phyloP scores from a whole-genome alignment of 257 asterid species.

The Cinchona pubescens region DNA sequence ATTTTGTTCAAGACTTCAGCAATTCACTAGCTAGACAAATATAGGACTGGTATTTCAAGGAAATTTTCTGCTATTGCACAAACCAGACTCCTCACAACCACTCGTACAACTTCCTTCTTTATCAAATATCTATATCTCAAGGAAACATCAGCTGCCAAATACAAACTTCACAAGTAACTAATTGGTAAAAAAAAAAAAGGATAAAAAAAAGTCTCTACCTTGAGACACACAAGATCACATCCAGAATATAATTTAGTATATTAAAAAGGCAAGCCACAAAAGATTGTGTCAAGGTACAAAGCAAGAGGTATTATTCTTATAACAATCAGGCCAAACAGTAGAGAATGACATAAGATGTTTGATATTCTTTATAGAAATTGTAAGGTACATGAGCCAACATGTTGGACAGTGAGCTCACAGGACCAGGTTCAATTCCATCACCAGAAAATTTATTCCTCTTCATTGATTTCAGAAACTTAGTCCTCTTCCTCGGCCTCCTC shows the following conservation, averaged over 20 bases:
- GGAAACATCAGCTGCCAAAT: background rate
- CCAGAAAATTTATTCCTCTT: slow-evolving; percentile 7
- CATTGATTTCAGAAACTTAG: slow-evolving; percentile 19
- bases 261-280: background rate
- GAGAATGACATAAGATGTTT: background rate
- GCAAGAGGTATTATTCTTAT: background rate
- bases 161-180: background rate
- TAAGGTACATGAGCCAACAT: background rate
- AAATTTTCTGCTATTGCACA: background rate
- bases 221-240: background rate
- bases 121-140: background rate
- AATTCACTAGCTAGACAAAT: background rate
- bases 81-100: background rate
- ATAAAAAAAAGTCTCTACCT: too few species aligned
- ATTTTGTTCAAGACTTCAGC: background rate
- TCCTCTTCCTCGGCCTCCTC: slow-evolving; percentile 99
- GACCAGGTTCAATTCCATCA: background rate
- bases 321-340: background rate
- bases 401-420: slow-evolving; percentile 1
- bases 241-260: background rate
- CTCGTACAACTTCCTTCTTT: background rate
- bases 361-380: background rate
- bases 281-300: background rate
- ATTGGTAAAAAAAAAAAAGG: too few species aligned
- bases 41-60: background rate